Conservation (phyloP, 2,329 filamentous ascomycete species). For the Alternaria atra region DNA sequence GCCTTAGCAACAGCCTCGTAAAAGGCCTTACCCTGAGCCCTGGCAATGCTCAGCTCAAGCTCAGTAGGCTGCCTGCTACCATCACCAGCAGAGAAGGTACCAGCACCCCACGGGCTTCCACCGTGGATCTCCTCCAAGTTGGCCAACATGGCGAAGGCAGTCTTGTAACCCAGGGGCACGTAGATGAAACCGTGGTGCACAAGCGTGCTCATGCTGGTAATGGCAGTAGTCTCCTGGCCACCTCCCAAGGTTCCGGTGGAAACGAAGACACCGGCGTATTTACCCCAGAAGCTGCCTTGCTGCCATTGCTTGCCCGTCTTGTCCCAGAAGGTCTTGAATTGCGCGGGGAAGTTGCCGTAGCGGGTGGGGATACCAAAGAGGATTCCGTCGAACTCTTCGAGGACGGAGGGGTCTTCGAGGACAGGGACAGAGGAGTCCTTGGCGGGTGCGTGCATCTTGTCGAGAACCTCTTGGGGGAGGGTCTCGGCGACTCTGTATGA, state of each 20-base stretch:
- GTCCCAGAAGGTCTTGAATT: conserved; percentile 97
- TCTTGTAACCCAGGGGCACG: conserved; percentile 93
- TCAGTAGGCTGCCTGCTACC: conserved; percentile 82
- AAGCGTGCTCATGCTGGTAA: conserved; percentile 84
- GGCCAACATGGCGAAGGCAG: conserved; percentile 67
- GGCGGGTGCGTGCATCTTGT: conserved; percentile 88
- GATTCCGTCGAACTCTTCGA: conserved; percentile 84
- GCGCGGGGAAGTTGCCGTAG: conserved; percentile 95
- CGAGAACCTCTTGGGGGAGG: conserved; percentile 80
- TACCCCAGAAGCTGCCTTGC: conserved; percentile 79
- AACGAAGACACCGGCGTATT: conserved; percentile 91
- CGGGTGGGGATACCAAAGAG: conserved; percentile 94
- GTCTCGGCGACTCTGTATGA: conserved; percentile 77
- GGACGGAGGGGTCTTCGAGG: conserved; percentile 66
- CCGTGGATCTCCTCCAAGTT: conserved; percentile 84
- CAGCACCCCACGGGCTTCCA: conserved; percentile 90
- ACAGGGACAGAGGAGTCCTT: conserved; percentile 73
- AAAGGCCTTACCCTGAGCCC: conserved; percentile 84
- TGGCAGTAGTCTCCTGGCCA: conserved; percentile 89
- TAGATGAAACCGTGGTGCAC: conserved; percentile 95
- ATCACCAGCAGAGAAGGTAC: conserved; percentile 82
- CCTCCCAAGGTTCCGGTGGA: conserved; percentile 83
- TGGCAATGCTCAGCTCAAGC: conserved; percentile 81
- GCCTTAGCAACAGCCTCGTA: conserved; percentile 79
- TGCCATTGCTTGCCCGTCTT: conserved; percentile 86